Evolutionary conservation across 2,329 filamentous ascomycete species (phyloP).

Genomic region (Cladosporium colombiae): DNA sequence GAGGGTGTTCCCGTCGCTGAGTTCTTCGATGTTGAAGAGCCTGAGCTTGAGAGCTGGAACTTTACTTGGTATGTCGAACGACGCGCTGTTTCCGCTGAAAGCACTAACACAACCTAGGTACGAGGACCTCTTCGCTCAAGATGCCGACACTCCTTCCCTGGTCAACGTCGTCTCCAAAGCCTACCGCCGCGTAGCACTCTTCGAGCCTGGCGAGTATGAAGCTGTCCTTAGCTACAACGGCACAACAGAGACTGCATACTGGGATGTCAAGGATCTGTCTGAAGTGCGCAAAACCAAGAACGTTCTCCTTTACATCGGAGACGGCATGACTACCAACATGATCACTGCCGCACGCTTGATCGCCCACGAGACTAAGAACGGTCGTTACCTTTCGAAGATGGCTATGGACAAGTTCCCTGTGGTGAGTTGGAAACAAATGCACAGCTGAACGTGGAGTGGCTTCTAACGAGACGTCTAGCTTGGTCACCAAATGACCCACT

Average conservation of each 20-base stretch:
- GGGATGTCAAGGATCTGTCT: conserved; percentile 72
- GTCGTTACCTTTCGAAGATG: conserved; percentile 75
- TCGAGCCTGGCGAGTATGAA: conserved; percentile 77
- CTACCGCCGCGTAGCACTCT: conserved; percentile 73
- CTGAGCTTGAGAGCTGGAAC: conserved; percentile 75
- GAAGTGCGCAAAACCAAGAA: conserved; percentile 78
- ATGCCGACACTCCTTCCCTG: conserved; percentile 66
- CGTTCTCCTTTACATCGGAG: conserved; percentile 80
- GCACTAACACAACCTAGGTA: conserved; percentile 14
- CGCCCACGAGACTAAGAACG: conserved; percentile 79
- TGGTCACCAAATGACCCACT: conserved; percentile 87
- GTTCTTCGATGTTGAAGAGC: conserved; percentile 71
- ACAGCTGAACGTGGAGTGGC: too few species aligned
- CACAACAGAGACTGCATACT: conserved; percentile 70
- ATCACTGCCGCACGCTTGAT: conserved; percentile 70
- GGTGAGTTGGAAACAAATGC: neutral
- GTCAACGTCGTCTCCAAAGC: conserved; percentile 81
- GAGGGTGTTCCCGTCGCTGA: conserved; percentile 57
- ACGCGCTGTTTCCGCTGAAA: neutral
- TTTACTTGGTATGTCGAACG: conserved; percentile 74
- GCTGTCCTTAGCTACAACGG: conserved; percentile 76
- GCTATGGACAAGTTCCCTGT: conserved; percentile 74
- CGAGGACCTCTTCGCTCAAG: conserved; percentile 71
- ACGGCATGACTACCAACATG: conserved; percentile 65
- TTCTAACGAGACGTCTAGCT: conserved; percentile 40